Percentiles rank a stretch among this genome's conserved stretches.
Conservation (phyloP, 2,329 filamentous ascomycete species). For the Paraphaeosphaeria sporulosa region DNA sequence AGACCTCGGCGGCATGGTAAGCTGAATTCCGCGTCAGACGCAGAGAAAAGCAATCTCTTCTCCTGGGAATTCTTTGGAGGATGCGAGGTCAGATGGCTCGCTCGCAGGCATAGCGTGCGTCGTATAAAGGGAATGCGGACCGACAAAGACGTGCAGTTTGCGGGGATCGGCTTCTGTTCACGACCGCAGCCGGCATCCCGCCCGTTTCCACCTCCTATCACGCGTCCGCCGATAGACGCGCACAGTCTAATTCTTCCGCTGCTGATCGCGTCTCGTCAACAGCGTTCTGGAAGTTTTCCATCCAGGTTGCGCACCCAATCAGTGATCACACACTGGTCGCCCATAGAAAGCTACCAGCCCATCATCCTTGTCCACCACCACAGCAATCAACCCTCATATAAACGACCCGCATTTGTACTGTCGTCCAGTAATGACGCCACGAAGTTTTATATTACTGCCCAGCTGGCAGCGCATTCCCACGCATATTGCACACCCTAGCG, state of each 20-base stretch:
- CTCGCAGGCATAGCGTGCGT: conserved; percentile 23
- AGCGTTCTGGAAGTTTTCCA: conserved; percentile 11
- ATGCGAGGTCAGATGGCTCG: conserved; percentile 25
- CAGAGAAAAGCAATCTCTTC: not conserved
- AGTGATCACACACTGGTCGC: not conserved
- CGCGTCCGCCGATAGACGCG: not conserved
- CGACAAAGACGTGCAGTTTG: conserved; percentile 29
- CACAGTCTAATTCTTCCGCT: not conserved
- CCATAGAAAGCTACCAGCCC: not conserved
- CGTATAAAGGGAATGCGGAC: conserved; percentile 24
- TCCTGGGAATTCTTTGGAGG: not conserved
- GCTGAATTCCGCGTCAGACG: not conserved
- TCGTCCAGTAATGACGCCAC: not conserved
- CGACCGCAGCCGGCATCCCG: not conserved
- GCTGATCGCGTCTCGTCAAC: not conserved
- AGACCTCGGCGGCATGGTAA: not conserved
- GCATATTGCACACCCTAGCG: not conserved
- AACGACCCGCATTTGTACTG: not conserved
- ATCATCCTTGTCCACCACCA: conserved; percentile 8
- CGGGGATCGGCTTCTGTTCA: conserved; percentile 35
- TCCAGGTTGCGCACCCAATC: not conserved
- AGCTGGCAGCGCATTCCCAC: not conserved
- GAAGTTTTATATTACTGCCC: not conserved
- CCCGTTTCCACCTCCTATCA: not conserved
- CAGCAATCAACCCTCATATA: not conserved